Evolutionary conservation across 306 rosid genomes (phyloP).

Genomic region (Fagus crenata): DNA sequence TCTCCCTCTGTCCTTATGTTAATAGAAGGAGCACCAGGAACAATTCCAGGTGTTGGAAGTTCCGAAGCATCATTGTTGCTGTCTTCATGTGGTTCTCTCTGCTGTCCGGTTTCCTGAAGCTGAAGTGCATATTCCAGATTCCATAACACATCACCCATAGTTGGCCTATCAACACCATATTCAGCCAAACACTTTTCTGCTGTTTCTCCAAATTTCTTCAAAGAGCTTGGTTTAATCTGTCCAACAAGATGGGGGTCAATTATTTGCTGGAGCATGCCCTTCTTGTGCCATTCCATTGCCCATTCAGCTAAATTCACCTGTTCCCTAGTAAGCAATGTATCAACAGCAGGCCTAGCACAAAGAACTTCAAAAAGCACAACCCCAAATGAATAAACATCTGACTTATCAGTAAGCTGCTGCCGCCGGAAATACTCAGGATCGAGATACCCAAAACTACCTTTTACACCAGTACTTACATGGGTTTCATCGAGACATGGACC

Average conservation of each 20-base stretch:
- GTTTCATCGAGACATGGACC: slow-evolving; percentile 92
- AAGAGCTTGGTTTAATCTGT: slow-evolving; percentile 59
- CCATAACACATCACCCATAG: slow-evolving; percentile 98
- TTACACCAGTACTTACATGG: slow-evolving; percentile 93
- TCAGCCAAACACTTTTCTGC: slow-evolving; percentile 98
- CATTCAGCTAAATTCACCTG: slow-evolving; percentile 94
- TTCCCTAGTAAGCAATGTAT: slow-evolving; percentile 75
- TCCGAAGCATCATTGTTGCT: slow-evolving; percentile 18
- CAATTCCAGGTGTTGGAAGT: slow-evolving; percentile 22
- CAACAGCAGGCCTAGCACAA: slow-evolving; percentile 93
- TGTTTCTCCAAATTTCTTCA: slow-evolving; percentile 85
- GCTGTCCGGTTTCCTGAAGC: slow-evolving; percentile 67
- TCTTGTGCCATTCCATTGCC: slow-evolving; percentile 85
- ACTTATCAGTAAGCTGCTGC: slow-evolving; percentile 96
- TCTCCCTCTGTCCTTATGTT: slow-evolving; percentile 39
- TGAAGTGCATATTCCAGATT: slow-evolving; percentile 92
- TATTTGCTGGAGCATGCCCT: slow-evolving; percentile 72
- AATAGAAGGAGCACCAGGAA: slow-evolving; percentile 36
- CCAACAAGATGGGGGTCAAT: slow-evolving; percentile 70
- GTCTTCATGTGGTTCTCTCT: slow-evolving; percentile 31
- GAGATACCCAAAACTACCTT: slow-evolving; percentile 94
- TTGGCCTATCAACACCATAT: slow-evolving; percentile 90
- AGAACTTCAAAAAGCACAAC: slow-evolving; percentile 95
- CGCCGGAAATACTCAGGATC: slow-evolving; percentile 96
- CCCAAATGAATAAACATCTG: slow-evolving; percentile 93